These are phyloP conservation scores for Lentinula guzmanii DNA, from an alignment of 768 basidiomycete genomes.

Conservation along the genomic window DNA sequence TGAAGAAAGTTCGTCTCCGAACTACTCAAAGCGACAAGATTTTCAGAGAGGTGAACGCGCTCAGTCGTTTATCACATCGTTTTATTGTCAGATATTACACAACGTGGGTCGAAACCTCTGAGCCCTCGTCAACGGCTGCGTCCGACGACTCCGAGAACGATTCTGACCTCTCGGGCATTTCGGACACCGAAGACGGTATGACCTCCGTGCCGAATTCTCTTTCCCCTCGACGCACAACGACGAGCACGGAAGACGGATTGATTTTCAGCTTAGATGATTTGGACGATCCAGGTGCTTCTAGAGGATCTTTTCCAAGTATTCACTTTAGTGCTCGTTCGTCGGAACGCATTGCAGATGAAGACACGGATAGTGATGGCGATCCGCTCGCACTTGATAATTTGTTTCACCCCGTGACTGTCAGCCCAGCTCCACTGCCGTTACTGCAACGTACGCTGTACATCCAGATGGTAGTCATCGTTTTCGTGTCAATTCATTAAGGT, in stretches of 20 bases:
- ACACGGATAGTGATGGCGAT: slow-evolving; percentile 35
- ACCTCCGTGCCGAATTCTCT: slow-evolving; percentile 49
- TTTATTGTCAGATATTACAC: slow-evolving; percentile 92
- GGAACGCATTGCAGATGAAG: slow-evolving; percentile 31
- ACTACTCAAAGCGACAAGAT: slow-evolving; percentile 77
- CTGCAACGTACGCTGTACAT: slow-evolving; percentile 75
- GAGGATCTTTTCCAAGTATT: slow-evolving; percentile 72
- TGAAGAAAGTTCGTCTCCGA: slow-evolving; percentile 85
- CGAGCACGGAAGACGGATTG: slow-evolving; percentile 42
- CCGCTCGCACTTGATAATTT: slow-evolving; percentile 6
- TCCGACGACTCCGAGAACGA: slow-evolving; percentile 35
- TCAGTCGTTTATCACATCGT: slow-evolving; percentile 83
- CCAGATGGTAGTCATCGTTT: slow-evolving; percentile 67
- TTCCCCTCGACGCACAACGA: slow-evolving; percentile 1
- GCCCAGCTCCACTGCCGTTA: slow-evolving; percentile 17
- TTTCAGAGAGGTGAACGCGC: slow-evolving; percentile 83
- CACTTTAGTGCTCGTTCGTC: slow-evolving; percentile 55
- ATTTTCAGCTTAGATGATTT: slow-evolving; percentile 58
- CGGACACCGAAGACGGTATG: slow-evolving; percentile 35
- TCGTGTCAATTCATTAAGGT: background rate
- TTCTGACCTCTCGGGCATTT: background rate
- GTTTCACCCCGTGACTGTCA: background rate
- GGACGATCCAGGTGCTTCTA: slow-evolving; percentile 46
- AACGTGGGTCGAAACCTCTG: slow-evolving; percentile 79
- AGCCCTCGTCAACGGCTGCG: slow-evolving; percentile 43